Conservation (phyloP, 805 yeast species). For the Kockiozyma suomiensis region DNA sequence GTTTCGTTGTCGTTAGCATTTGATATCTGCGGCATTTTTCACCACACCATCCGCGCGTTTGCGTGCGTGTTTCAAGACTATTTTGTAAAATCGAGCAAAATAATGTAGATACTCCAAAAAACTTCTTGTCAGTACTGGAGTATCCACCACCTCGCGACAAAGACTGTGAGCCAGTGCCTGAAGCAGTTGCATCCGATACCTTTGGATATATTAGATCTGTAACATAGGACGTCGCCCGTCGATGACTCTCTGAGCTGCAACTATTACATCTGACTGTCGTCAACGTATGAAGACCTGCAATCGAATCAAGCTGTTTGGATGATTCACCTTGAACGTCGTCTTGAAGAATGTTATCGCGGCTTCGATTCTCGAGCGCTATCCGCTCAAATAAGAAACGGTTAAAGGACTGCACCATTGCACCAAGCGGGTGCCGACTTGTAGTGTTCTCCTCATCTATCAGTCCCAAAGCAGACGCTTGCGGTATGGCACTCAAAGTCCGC, state of each 20-base stretch:
- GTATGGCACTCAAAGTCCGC: conserved; percentile 50
- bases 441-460: conserved; percentile 52
- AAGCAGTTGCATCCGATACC: not conserved
- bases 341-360: conserved; percentile 44
- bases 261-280: conserved; percentile 34
- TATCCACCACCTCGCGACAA: not conserved
- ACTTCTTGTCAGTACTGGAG: not conserved
- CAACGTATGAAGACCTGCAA: conserved; percentile 33
- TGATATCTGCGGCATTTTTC: conserved; percentile 56
- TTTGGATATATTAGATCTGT: conserved; percentile 36
- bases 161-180: not conserved
- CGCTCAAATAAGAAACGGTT: conserved; percentile 60
- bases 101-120: not conserved
- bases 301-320: conserved; percentile 11
- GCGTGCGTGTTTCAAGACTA: conserved; percentile 38
- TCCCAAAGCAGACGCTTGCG: conserved; percentile 56
- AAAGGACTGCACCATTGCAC: conserved; percentile 53
- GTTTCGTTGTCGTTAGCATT: conserved; percentile 55
- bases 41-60: conserved; percentile 55
- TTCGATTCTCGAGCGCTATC: conserved; percentile 45
- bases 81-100: conserved; percentile 36
- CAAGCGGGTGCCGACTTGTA: conserved; percentile 16
- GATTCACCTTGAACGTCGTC: not conserved
- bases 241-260: conserved; percentile 36
- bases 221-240: conserved; percentile 31